Evolutionary conservation across 1,284 basidiomycete species (phyloP).

Genomic region (Austropuccinia psidii): DNA sequence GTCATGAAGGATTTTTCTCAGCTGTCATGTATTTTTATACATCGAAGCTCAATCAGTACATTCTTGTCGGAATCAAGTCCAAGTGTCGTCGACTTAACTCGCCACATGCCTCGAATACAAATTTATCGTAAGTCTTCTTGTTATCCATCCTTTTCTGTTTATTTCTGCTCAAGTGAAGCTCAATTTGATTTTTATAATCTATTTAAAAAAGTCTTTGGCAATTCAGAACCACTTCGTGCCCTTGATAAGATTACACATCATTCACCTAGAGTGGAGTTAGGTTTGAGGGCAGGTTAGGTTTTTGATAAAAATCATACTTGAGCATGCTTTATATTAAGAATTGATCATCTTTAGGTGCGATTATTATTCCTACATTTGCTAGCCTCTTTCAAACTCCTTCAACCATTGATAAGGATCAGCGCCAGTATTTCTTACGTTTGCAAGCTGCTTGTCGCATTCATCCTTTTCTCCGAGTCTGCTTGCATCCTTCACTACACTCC

Average conservation of each 20-base stretch:
- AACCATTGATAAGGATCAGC: not conserved
- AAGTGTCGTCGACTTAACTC: not conserved
- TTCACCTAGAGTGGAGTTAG: too few relatives aligned
- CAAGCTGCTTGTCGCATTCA: not conserved
- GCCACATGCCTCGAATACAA: constrained; percentile 1
- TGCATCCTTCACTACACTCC: not conserved
- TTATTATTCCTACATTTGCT: constrained; percentile 18
- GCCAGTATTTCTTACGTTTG: not conserved
- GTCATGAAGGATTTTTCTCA: not conserved
- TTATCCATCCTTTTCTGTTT: too few relatives aligned
- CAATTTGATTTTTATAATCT: too few relatives aligned
- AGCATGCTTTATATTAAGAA: not conserved
- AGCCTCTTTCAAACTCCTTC: not conserved
- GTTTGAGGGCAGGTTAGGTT: too few relatives aligned
- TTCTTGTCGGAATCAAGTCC: not conserved
- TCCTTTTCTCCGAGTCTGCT: constrained; percentile 8
- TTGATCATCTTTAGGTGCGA: not conserved
- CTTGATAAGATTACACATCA: too few relatives aligned
- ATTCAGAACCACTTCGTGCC: too few relatives aligned
- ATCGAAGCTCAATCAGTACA: not conserved
- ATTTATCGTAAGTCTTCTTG: not conserved
- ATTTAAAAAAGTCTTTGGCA: too few relatives aligned
- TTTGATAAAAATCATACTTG: not conserved
- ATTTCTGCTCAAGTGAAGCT: too few relatives aligned
- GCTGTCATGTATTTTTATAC: not conserved